Conservation (phyloP, 2,329 filamentous ascomycete genomes). For the Colletotrichum aenigma region DNA sequence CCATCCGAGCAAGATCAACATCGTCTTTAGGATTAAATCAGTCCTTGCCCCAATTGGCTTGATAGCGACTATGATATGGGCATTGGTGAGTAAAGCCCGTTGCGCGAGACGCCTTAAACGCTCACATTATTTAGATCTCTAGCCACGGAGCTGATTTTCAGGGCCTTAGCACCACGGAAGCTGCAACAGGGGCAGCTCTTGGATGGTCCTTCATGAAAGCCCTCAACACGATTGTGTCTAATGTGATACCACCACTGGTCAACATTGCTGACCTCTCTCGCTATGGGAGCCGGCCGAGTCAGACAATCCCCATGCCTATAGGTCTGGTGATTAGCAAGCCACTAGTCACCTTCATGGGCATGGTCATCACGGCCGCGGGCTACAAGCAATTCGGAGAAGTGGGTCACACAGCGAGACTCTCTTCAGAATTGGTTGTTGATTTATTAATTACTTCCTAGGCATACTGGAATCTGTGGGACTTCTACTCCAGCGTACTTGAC, state of each 20-base stretch:
- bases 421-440: too few relatives aligned
- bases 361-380: conserved; percentile 1
- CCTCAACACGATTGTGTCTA: background rate
- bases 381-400: background rate
- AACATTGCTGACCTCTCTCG: background rate
- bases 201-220: background rate
- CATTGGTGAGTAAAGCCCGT: background rate
- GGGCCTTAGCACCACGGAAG: background rate
- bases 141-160: background rate
- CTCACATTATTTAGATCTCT: background rate
- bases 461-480: conserved; percentile 11
- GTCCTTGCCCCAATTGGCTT: background rate
- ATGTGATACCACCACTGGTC: background rate
- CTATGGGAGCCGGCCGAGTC: background rate
- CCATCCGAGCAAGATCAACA: background rate
- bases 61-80: background rate
- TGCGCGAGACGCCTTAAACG: background rate
- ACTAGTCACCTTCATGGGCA: background rate
- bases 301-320: background rate
- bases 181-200: background rate
- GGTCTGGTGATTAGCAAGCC: conserved; percentile 8
- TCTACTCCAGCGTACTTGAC: background rate
- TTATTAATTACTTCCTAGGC: background rate
- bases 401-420: background rate
- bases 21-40: background rate